Base-by-base conservation (phyloP, 202 grass and related monocot species). In the Sporobolus alterniflorus region DNA sequence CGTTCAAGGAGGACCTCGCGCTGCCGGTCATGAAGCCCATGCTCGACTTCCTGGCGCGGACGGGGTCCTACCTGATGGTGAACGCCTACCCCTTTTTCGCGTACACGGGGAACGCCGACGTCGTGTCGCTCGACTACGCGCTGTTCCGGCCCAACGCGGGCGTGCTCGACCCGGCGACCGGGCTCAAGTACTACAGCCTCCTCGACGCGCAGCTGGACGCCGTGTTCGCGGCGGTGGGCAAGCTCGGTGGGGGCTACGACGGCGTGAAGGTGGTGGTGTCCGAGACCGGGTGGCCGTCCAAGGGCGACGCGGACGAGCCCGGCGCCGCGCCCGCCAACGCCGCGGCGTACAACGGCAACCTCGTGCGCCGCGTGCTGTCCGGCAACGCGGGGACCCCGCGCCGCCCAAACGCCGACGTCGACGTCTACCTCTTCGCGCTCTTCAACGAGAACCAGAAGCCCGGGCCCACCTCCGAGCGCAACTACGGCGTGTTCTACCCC, bases 371-470 rank as follows among this genome's bases (percentile, higher is more conserved):
- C 52, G 93, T 98, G 40, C 87, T 96, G 11, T 96, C 96, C 9
- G 91, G 85, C 5, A 94, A 96, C 83, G 78, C 87, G 1, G 93
- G 89, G 3, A 94, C 96, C 0, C 96, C 96, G 11, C 91, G 60
- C 44, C 89, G 93, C 26, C 89, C 91, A 8, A 76, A 96, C 43
- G 89, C 80, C 1, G 85, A 96, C 85, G 52, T 99, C 0, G 96
- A 90, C 57, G 96, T 99, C 0, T 99, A 94, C 82, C 93, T 99
- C 40, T 99, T 99, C 76, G 96, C 90, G 21, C 93, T 99, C 11
- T 99, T 99, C 89, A 96, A 99, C 85, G 96, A 99, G 80, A 92
- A 99, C 91, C 91, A 94, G 88, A 99, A 99, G 85, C 85, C 89
- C 22, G 96, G 96, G 1, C 89, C 93, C 1, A 91, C 89, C 1